A percentile compares a stretch with the other conserved stretches of the same genome.
phyloP scores from a whole-genome alignment of 371 early-diverging fungal genomes.

The Mucor mucedo region DNA sequence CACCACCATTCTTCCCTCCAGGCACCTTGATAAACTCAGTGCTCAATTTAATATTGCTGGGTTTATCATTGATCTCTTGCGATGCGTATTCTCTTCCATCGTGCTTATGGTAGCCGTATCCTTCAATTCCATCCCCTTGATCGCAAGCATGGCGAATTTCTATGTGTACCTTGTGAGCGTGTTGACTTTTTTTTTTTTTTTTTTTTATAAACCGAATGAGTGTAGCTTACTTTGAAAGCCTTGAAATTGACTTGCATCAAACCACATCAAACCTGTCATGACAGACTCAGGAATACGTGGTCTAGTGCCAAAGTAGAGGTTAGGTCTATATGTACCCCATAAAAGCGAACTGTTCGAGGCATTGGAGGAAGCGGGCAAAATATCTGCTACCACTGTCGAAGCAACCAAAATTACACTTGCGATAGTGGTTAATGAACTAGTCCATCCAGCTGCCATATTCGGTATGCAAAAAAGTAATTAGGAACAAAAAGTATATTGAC shows the following conservation, averaged over 20 bases:
- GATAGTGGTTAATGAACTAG: background rate
- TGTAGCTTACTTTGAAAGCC: slow-evolving; percentile 56
- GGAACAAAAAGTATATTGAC: no score
- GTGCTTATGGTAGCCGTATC: slow-evolving; percentile 89
- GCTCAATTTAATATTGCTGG: slow-evolving; percentile 71
- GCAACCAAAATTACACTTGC: slow-evolving; percentile 5
- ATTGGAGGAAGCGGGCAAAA: background rate
- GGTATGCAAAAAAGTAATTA: background rate
- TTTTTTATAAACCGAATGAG: background rate
- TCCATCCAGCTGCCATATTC: slow-evolving; percentile 3
- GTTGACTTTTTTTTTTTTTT: slow-evolving; percentile 2
- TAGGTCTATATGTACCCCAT: slow-evolving; percentile 96
- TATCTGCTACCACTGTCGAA: slow-evolving; percentile 12
- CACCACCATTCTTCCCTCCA: slow-evolving; percentile 73
- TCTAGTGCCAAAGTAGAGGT: slow-evolving; percentile 93
- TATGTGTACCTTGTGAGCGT: slow-evolving; percentile 17
- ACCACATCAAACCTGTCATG: slow-evolving; percentile 94
- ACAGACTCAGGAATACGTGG: slow-evolving; percentile 80
- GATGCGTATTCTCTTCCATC: slow-evolving; percentile 84
- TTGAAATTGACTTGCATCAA: slow-evolving; percentile 65
- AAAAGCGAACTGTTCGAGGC: slow-evolving; percentile 46
- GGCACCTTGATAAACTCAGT: slow-evolving; percentile 85
- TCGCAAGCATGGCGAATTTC: slow-evolving; percentile 90
- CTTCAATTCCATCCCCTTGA: slow-evolving; percentile 75
- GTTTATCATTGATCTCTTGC: slow-evolving; percentile 77